Conservation (phyloP, 352 stramenopile genomes). For the Phytophthora cajani region DNA sequence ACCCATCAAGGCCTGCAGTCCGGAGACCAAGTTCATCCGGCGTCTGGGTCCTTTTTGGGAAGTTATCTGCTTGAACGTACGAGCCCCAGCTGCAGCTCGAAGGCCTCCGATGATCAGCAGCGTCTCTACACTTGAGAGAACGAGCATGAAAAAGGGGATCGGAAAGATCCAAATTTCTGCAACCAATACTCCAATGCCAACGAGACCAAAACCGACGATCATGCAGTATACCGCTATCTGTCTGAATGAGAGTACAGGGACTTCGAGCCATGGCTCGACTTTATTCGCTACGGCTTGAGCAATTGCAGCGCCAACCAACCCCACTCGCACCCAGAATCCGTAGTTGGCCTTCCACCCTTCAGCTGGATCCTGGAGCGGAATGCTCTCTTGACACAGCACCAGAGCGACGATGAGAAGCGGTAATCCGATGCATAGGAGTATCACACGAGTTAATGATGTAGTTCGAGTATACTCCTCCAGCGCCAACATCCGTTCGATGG, state of each 20-base stretch:
- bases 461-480: slow-evolving; percentile 14
- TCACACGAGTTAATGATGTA: slow-evolving; percentile 2
- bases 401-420: neutral
- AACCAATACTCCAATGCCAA: neutral
- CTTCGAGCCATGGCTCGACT: neutral
- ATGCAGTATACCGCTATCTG: neutral
- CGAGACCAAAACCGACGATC: neutral
- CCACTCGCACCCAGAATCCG: neutral
- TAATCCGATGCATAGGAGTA: neutral
- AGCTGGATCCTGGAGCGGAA: neutral
- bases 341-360: neutral
- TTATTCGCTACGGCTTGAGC: neutral
- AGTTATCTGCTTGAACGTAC: neutral
- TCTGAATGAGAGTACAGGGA: neutral
- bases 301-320: neutral
- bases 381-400: neutral
- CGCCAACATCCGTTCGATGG: slow-evolving; percentile 13
- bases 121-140: neutral
- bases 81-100: neutral
- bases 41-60: neutral
- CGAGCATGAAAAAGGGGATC: slow-evolving; percentile 5
- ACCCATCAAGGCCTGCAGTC: neutral
- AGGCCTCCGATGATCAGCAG: neutral
- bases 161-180: slow-evolving; percentile 5
- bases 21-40: neutral